A percentile compares a stretch with the other conserved stretches of the same genome.
phyloP scores from a whole-genome alignment of 2,329 filamentous ascomycete genomes.

The Periglandula ipomoeae region DNA sequence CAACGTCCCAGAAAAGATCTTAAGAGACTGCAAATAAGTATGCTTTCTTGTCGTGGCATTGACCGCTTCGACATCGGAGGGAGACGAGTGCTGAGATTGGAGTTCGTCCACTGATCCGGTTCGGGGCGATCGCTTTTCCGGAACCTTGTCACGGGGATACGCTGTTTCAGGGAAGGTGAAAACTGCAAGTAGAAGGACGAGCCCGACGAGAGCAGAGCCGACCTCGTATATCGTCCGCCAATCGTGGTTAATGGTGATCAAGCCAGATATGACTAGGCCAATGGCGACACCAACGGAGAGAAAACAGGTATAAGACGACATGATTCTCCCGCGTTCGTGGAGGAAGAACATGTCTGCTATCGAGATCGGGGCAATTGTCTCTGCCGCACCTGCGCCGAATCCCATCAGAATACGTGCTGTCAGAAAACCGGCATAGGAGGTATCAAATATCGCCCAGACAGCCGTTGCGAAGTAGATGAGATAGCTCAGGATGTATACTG shows the following conservation, averaged over 20 bases:
- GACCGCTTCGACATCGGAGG: constrained; percentile 11
- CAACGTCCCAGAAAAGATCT: no score
- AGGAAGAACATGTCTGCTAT: constrained; percentile 49
- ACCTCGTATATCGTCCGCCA: constrained; percentile 46
- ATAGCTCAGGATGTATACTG: constrained; percentile 35
- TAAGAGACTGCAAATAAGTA: constrained; percentile 25
- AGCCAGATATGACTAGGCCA: constrained; percentile 34
- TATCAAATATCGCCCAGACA: no score
- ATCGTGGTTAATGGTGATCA: constrained; percentile 37
- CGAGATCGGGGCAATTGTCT: constrained; percentile 40
- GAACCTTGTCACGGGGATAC: constrained; percentile 25
- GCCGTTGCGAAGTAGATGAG: no score
- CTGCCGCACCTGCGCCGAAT: no score
- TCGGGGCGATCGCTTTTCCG: neutral
- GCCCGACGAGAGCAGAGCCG: constrained; percentile 38
- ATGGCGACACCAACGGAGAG: constrained; percentile 32
- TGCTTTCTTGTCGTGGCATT: constrained; percentile 15
- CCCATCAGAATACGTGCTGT: no score
- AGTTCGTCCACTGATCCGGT: constrained; percentile 7
- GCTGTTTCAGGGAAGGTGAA: constrained; percentile 48
- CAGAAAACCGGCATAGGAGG: no score
- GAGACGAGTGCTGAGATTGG: constrained; percentile 8
- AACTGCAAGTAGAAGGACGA: constrained; percentile 36
- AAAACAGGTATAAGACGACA: constrained; percentile 35
- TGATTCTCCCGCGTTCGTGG: constrained; percentile 43